These are phyloP conservation scores for Aspergillus baeticus DNA, from an alignment of 495 filamentous ascomycete genomes.

Conservation along the genomic window DNA sequence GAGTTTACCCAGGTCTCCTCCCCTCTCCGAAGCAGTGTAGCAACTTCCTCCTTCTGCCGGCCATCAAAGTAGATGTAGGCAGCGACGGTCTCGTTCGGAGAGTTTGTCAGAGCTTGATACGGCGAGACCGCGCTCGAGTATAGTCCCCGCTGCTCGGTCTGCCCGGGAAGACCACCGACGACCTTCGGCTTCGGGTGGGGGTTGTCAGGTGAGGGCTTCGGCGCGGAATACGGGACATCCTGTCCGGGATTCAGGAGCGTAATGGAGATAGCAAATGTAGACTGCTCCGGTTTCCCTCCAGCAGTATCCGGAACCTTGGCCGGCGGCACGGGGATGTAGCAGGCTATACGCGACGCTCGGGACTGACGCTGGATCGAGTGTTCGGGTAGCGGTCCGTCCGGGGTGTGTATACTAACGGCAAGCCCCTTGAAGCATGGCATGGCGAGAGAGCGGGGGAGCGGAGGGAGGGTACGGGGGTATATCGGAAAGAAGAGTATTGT, in stretches of 20 bases:
- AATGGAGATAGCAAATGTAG: constrained; percentile 94
- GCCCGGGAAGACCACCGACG: constrained; percentile 68
- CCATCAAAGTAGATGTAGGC: constrained; percentile 99
- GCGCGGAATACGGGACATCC: constrained; percentile 84
- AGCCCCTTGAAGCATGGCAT: constrained; percentile 99
- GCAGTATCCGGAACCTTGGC: constrained; percentile 68
- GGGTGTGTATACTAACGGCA: constrained; percentile 92
- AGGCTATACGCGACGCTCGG: constrained; percentile 85
- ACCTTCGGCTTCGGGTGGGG: constrained; percentile 75
- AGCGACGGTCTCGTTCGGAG: constrained; percentile 92
- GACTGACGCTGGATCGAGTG: constrained; percentile 94
- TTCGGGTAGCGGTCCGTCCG: constrained; percentile 83
- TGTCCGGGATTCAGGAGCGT: constrained; percentile 88
- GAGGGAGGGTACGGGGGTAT: background rate
- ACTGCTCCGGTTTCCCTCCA: constrained; percentile 76
- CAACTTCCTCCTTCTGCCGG: constrained; percentile 91
- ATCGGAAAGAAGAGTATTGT: background rate
- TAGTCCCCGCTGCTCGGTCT: constrained; percentile 50
- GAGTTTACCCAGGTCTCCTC: constrained; percentile 99
- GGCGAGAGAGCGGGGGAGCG: constrained; percentile 18
- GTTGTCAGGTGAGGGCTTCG: constrained; percentile 68
- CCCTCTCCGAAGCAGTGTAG: constrained; percentile 85
- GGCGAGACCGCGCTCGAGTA: constrained; percentile 64
- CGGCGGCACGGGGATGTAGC: constrained; percentile 93
- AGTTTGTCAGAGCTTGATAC: constrained; percentile 85